These are phyloP conservation scores for Penicillium pancosmium DNA, from an alignment of 495 filamentous ascomycete species.

Conservation along the genomic window DNA sequence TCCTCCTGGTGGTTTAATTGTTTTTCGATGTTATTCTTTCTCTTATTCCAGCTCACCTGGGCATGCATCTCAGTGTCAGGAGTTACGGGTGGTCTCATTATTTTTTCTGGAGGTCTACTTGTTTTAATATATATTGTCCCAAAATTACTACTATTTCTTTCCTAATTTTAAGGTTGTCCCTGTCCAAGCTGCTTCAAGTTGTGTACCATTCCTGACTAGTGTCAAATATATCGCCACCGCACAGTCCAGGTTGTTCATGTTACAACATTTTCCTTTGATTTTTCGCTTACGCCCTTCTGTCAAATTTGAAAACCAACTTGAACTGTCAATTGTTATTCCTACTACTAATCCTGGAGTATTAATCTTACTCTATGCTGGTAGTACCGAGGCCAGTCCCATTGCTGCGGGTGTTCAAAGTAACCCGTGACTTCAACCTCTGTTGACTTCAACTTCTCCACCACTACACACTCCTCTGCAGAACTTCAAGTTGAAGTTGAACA, in stretches of 20 bases:
- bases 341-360: neutral
- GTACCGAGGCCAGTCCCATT: too few relatives aligned
- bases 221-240: neutral
- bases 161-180: too few relatives aligned
- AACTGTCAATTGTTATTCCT: too few relatives aligned
- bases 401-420: too few relatives aligned
- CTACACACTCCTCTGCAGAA: neutral
- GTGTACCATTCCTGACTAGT: neutral
- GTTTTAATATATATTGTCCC: neutral
- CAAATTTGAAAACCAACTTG: too few relatives aligned
- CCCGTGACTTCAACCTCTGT: neutral
- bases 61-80: neutral
- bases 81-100: neutral
- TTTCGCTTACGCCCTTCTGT: neutral
- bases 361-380: too few relatives aligned
- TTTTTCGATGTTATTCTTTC: too few relatives aligned
- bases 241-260: neutral
- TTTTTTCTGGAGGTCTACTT: neutral
- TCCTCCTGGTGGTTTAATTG: too few relatives aligned
- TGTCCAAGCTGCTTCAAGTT: neutral
- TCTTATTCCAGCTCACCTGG: too few relatives aligned
- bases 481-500: neutral
- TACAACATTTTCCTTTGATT: neutral
- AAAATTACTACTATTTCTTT: too few relatives aligned
- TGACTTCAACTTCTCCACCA: neutral